phyloP scores from a whole-genome alignment of 495 filamentous ascomycete genomes.

The Podospora fimiseda region DNA sequence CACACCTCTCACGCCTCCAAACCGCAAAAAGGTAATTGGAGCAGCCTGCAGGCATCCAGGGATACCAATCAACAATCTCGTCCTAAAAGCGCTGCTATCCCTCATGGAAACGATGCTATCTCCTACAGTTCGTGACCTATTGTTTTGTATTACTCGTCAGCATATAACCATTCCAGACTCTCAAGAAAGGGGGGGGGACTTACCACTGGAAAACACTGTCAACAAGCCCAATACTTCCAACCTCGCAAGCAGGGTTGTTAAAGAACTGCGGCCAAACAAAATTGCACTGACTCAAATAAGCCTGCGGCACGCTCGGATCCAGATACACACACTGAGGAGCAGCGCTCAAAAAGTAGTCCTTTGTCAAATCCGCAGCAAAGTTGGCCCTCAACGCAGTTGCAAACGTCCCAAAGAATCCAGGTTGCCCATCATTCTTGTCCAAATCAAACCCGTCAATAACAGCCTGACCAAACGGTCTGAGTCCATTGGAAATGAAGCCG shows the following conservation, averaged over 20 bases:
- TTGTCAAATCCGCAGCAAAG: constrained; percentile 4
- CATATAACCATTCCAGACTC: not conserved
- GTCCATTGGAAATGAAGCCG: constrained; percentile 6
- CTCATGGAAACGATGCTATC: constrained; percentile 5
- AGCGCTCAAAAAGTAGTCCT: constrained; percentile 47
- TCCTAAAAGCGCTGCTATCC: constrained; percentile 6
- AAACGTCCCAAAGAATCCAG: constrained; percentile 11
- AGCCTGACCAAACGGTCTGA: constrained; percentile 47
- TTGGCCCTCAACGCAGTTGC: constrained; percentile 5
- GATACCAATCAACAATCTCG: constrained; percentile 3
- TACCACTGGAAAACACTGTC: constrained; percentile 10
- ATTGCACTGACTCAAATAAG: constrained; percentile 15
- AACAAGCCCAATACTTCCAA: constrained; percentile 4
- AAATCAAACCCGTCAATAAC: constrained; percentile 56
- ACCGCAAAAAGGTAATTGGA: not conserved
- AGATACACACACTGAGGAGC: constrained; percentile 52
- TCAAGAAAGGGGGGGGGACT: not conserved
- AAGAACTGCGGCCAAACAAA: constrained; percentile 20
- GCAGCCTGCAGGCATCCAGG: not conserved
- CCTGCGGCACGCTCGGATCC: constrained; percentile 25
- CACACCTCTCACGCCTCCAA: constrained; percentile 1
- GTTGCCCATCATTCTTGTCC: constrained; percentile 21
- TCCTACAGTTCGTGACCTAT: constrained; percentile 1
- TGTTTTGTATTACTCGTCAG: not conserved
- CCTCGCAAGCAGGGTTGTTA: constrained; percentile 11